Percentiles rank a stretch among this genome's conserved stretches.
Evolutionary conservation across 768 basidiomycete species (phyloP).

Genomic region (Mycena haematopus): DNA sequence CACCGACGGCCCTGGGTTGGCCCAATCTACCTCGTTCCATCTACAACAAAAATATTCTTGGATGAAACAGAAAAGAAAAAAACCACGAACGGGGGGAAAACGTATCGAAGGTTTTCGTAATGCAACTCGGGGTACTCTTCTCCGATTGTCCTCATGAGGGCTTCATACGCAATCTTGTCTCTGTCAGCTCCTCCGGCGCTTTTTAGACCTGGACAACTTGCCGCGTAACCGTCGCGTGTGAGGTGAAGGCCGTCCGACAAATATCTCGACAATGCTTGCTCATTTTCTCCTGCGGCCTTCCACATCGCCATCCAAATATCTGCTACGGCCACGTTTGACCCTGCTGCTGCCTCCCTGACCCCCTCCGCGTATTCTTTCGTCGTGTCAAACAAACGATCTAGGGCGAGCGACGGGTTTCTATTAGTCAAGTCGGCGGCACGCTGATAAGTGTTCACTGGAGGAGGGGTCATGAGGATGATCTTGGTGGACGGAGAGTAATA

Average conservation of each 20-base stretch:
- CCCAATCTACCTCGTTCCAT: slow-evolving; percentile 41
- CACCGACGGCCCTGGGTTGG: slow-evolving; percentile 3
- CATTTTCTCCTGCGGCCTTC: slow-evolving; percentile 70
- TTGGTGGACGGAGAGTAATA: slow-evolving; percentile 75
- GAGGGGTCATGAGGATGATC: slow-evolving; percentile 84
- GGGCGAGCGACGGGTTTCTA: slow-evolving; percentile 53
- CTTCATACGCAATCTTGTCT: slow-evolving; percentile 68
- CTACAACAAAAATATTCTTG: slow-evolving; percentile 30
- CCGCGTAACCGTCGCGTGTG: slow-evolving; percentile 75
- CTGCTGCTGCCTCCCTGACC: slow-evolving; percentile 63
- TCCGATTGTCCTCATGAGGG: slow-evolving; percentile 61
- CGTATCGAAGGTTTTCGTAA: slow-evolving; percentile 61
- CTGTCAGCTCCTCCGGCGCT: neutral
- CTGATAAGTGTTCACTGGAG: slow-evolving; percentile 76
- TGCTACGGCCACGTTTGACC: slow-evolving; percentile 63
- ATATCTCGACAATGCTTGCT: slow-evolving; percentile 56
- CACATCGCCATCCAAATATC: slow-evolving; percentile 82
- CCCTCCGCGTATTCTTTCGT: slow-evolving; percentile 77
- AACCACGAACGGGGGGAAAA: slow-evolving; percentile 65
- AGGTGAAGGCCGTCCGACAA: slow-evolving; percentile 84
- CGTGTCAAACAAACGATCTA: slow-evolving; percentile 67
- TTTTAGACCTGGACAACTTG: slow-evolving; percentile 40
- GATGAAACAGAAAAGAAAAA: no score
- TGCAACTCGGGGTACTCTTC: slow-evolving; percentile 71
- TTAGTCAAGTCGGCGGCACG: slow-evolving; percentile 56